Conservation (phyloP, 768 basidiomycete genomes). For the Dictyophora rubrovolvata region DNA sequence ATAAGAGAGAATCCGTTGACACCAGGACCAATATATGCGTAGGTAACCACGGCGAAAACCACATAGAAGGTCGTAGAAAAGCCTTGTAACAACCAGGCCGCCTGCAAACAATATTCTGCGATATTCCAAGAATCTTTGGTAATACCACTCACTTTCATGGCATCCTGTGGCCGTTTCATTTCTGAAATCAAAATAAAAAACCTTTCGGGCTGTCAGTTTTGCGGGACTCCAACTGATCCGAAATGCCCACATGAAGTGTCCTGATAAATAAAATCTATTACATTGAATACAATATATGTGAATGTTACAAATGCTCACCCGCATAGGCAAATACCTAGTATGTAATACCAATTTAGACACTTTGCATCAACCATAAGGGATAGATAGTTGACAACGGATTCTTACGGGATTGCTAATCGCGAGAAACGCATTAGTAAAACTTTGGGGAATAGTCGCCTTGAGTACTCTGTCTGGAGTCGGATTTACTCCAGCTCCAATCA, state of each 20-base stretch:
- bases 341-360: neutral
- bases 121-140: neutral
- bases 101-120: conserved; percentile 19
- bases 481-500: conserved; percentile 40
- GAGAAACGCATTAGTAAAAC: conserved; percentile 39
- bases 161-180: conserved; percentile 40
- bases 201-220: conserved; percentile 16
- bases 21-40: conserved; percentile 37
- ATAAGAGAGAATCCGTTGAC: conserved; percentile 37
- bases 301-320: conserved; percentile 21
- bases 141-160: conserved; percentile 36
- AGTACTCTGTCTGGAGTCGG: conserved; percentile 32
- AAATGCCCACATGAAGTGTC: conserved; percentile 40
- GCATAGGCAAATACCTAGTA: conserved; percentile 40
- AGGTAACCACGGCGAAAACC: conserved; percentile 36
- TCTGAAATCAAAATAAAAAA: conserved; percentile 52
- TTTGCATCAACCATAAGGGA: neutral
- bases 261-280: conserved; percentile 16
- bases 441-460: conserved; percentile 27
- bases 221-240: neutral
- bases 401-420: conserved; percentile 44
- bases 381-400: neutral
- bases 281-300: neutral
- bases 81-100: conserved; percentile 45
- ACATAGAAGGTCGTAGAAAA: conserved; percentile 43